Evolutionary conservation across 805 yeast genomes (phyloP).

Genomic region (Metschnikowia shivogae): DNA sequence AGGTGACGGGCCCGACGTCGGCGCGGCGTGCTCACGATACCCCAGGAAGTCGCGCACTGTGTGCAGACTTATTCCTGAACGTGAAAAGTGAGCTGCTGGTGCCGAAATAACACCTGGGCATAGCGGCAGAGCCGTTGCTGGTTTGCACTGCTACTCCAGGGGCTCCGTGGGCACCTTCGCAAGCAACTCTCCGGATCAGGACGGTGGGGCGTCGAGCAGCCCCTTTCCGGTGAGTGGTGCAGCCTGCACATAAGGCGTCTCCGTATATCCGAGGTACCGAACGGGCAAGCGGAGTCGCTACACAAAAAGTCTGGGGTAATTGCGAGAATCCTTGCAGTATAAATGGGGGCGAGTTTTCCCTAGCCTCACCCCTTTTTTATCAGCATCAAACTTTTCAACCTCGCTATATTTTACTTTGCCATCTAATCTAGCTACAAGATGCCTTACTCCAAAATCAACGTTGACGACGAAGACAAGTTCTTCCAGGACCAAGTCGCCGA

Average conservation of each 20-base stretch:
- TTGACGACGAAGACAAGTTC: slow-evolving; percentile 57
- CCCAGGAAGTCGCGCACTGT: neutral
- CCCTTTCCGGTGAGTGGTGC: neutral
- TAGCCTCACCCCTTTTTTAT: neutral
- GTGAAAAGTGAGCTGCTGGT: slow-evolving; percentile 1
- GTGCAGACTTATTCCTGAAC: slow-evolving; percentile 1
- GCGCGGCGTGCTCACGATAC: slow-evolving; percentile 1
- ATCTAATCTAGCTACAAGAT: slow-evolving; percentile 16
- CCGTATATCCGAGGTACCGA: slow-evolving; percentile 13
- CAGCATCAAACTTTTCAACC: neutral
- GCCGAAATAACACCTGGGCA: neutral
- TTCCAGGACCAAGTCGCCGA: slow-evolving; percentile 68
- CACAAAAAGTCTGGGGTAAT: slow-evolving; percentile 14
- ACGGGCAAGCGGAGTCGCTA: slow-evolving; percentile 5
- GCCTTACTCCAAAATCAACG: slow-evolving; percentile 56
- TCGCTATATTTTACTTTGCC: neutral
- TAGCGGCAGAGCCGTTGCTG: neutral
- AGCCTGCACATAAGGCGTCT: slow-evolving; percentile 9
- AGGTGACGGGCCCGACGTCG: slow-evolving; percentile 7
- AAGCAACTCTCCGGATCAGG: too few species aligned
- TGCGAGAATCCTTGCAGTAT: slow-evolving; percentile 5
- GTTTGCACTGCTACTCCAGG: too few species aligned
- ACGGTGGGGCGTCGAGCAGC: neutral
- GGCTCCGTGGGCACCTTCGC: too few species aligned
- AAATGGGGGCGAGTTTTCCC: slow-evolving; percentile 4